Conservation (phyloP, 2,329 filamentous ascomycete species). For the Fusarium luffae region DNA sequence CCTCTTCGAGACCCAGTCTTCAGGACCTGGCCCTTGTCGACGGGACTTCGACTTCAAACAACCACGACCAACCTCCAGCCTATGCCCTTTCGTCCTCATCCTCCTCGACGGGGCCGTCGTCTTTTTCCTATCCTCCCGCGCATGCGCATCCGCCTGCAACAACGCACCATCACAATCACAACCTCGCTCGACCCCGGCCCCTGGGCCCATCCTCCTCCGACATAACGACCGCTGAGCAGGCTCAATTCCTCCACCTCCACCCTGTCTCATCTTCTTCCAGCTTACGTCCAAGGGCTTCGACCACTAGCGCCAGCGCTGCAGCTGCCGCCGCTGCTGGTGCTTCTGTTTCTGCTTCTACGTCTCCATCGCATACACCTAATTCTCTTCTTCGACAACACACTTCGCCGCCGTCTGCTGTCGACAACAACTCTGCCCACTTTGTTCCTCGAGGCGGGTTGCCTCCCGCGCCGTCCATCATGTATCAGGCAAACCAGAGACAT, state of each 20-base stretch:
- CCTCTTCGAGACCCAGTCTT: constrained; percentile 40
- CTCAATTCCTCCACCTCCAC: constrained; percentile 40
- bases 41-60: constrained; percentile 21
- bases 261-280: constrained; percentile 37
- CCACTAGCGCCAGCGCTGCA: constrained; percentile 30
- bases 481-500: constrained; percentile 64
- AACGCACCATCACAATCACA: constrained; percentile 25
- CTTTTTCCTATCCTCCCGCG: constrained; percentile 37
- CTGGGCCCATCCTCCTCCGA: constrained; percentile 40
- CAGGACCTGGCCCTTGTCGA: constrained; percentile 35
- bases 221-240: constrained; percentile 34
- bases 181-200: constrained; percentile 34
- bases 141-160: constrained; percentile 16
- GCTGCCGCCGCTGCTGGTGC: constrained; percentile 6
- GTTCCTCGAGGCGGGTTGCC: constrained; percentile 45
- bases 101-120: constrained; percentile 33
- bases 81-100: constrained; percentile 33
- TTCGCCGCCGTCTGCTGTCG: constrained; percentile 31
- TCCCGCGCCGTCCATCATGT: constrained; percentile 59
- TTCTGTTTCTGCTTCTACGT: constrained; percentile 24
- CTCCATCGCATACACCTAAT: constrained; percentile 28
- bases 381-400: constrained; percentile 33
- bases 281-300: constrained; percentile 42
- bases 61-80: constrained; percentile 30
- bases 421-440: constrained; percentile 34